Conservation (phyloP, 441 rosid genomes). For the Pelargonium fulgidum region DNA sequence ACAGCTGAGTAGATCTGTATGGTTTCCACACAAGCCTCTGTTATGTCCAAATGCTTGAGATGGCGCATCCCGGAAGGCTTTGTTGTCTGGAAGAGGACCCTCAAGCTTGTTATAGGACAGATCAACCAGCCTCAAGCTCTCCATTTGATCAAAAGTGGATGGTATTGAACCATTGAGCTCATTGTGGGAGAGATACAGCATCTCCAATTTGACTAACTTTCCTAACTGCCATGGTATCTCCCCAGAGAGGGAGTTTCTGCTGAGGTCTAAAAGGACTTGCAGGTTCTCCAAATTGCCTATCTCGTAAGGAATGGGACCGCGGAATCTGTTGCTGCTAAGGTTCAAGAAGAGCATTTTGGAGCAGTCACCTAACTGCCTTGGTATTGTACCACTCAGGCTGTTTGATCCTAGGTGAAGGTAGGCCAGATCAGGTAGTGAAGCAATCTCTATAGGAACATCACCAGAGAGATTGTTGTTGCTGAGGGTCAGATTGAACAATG, state of each 20-base stretch:
- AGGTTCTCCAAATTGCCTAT: constrained; percentile 22
- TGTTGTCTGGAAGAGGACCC: constrained; percentile 36
- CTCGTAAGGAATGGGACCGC: constrained; percentile 24
- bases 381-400: constrained; percentile 27
- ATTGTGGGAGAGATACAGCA: constrained; percentile 31
- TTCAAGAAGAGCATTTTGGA: constrained; percentile 30
- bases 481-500: constrained; percentile 24
- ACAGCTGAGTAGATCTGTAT: constrained; percentile 18
- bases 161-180: constrained; percentile 28
- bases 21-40: constrained; percentile 32
- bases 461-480: constrained; percentile 29
- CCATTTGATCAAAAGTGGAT: constrained; percentile 19
- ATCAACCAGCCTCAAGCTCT: constrained; percentile 24
- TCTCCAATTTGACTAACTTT: constrained; percentile 20
- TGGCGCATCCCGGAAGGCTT: constrained; percentile 27
- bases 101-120: constrained; percentile 32
- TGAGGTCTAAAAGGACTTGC: constrained; percentile 28
- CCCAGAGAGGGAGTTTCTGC: constrained; percentile 27
- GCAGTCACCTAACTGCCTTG: constrained; percentile 26
- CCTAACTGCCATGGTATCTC: constrained; percentile 31
- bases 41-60: constrained; percentile 26
- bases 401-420: constrained; percentile 34
- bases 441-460: constrained; percentile 27
- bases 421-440: constrained; percentile 14
- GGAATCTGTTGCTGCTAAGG: constrained; percentile 30